Percentiles rank a stretch among this genome's conserved stretches.
Evolutionary conservation across 176 grass and related monocot species (phyloP).

Genomic region (Pharus latifolius): DNA sequence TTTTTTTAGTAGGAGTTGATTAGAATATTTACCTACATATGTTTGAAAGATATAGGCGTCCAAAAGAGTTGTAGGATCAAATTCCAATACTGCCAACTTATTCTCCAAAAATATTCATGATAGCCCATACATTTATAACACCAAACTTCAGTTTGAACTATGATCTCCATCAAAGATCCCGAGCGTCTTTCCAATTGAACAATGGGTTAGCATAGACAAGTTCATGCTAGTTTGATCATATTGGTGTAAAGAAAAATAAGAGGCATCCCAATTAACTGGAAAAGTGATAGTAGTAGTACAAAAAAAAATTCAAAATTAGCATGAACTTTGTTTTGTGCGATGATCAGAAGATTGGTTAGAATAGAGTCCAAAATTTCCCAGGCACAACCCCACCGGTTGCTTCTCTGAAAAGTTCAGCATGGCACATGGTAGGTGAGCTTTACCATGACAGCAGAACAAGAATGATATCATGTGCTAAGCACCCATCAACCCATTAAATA

Average conservation of each 20-base stretch:
- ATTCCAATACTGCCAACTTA: too few relatives aligned
- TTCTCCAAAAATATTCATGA: too few relatives aligned
- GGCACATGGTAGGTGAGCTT: constrained; percentile 44
- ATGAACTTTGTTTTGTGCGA: constrained; percentile 25
- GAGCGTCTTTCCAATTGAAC: too few relatives aligned
- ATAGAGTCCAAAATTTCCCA: constrained; percentile 17
- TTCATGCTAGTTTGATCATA: neutral
- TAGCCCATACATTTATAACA: too few relatives aligned
- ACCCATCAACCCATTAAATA: constrained; percentile 33
- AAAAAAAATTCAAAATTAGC: neutral
- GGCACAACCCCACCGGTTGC: constrained; percentile 24
- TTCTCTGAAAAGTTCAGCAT: constrained; percentile 42
- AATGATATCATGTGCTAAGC: constrained; percentile 31
- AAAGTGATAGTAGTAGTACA: constrained; percentile 3
- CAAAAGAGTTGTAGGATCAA: too few relatives aligned
- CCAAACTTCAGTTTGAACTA: too few relatives aligned
- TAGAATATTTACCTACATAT: too few relatives aligned
- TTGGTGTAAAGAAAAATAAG: neutral
- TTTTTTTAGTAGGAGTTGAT: too few relatives aligned
- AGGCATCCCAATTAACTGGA: neutral
- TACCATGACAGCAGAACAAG: constrained; percentile 23
- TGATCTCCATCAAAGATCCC: too few relatives aligned
- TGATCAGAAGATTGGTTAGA: constrained; percentile 26
- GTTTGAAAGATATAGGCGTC: too few relatives aligned
- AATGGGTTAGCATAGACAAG: too few relatives aligned